phyloP scores from a whole-genome alignment of 495 filamentous ascomycete species.

The Trichocladium antarcticum region DNA sequence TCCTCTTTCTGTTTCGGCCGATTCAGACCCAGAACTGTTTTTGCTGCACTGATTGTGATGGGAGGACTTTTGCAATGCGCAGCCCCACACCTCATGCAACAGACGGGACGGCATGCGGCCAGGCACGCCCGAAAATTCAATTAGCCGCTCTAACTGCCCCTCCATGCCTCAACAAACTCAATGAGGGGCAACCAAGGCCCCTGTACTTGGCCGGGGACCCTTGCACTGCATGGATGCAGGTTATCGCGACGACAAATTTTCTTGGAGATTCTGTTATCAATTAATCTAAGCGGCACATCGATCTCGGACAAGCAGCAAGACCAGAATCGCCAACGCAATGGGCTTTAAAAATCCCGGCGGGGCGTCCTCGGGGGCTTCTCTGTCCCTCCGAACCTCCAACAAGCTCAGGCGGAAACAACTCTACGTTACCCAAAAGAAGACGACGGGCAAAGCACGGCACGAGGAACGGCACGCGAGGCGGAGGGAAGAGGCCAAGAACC shows the following conservation, averaged over 20 bases:
- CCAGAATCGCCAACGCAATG: constrained; percentile 13
- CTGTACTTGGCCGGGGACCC: constrained; percentile 5
- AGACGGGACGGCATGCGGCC: background rate
- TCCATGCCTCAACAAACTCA: constrained; percentile 11
- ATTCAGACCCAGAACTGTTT: constrained; percentile 6
- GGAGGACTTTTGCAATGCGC: background rate
- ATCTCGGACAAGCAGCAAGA: background rate
- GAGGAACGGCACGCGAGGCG: constrained; percentile 66
- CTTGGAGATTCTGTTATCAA: constrained; percentile 5
- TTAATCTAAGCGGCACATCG: background rate
- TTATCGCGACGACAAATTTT: background rate
- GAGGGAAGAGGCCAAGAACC: constrained; percentile 75
- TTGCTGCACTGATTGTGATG: constrained; percentile 2
- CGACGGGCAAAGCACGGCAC: constrained; percentile 56
- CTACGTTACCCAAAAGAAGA: constrained; percentile 68
- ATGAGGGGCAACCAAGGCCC: constrained; percentile 10
- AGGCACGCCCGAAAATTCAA: constrained; percentile 15
- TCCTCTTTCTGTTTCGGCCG: constrained; percentile 12
- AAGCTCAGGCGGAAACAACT: constrained; percentile 64
- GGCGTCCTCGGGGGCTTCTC: constrained; percentile 3
- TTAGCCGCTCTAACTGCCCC: constrained; percentile 19
- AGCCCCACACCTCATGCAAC: background rate
- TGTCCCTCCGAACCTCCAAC: constrained; percentile 40
- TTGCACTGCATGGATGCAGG: constrained; percentile 9
- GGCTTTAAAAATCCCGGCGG: constrained; percentile 6